Evolutionary conservation across 257 asterid species (phyloP).

Genomic region (Penstemon barbatus): DNA sequence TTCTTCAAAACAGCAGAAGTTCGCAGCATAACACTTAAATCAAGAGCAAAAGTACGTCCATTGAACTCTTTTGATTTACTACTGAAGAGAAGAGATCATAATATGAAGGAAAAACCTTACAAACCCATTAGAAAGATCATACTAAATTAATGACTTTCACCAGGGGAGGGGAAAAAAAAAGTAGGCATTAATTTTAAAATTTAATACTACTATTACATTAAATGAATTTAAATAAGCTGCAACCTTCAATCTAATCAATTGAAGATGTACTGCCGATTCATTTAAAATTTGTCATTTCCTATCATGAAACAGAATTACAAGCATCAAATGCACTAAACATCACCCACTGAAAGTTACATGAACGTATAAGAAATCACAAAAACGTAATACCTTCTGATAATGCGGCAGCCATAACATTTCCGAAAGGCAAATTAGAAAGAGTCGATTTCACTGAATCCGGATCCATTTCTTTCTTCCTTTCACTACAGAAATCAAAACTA

Average conservation of each 20-base stretch:
- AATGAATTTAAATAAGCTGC: slow-evolving; percentile 7
- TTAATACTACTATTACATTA: not conserved
- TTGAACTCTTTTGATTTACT: not conserved
- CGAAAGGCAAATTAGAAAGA: slow-evolving; percentile 77
- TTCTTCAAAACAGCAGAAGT: slow-evolving; percentile 15
- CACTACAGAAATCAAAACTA: slow-evolving; percentile 24
- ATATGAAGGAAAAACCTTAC: not conserved
- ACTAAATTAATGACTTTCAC: slow-evolving; percentile 4
- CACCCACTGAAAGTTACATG: not conserved
- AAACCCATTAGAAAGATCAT: not conserved
- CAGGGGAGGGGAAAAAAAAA: not conserved
- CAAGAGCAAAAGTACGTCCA: not conserved
- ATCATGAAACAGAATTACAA: slow-evolving; percentile 1
- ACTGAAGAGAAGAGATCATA: not conserved
- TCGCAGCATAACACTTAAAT: slow-evolving; percentile 3
- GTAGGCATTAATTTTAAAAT: not conserved
- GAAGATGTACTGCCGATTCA: not conserved
- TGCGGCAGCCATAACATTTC: slow-evolving; percentile 98
- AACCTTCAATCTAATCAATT: slow-evolving; percentile 4
- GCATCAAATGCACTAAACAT: not conserved
- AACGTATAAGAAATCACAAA: not conserved
- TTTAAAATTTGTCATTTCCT: not conserved
- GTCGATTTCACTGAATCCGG: slow-evolving; percentile 90
- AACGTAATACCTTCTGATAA: slow-evolving; percentile 70
- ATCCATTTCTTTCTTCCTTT: slow-evolving; percentile 52